Conservation (phyloP, 208 protist genomes). For the Blastocrithidia nonstop region DNA sequence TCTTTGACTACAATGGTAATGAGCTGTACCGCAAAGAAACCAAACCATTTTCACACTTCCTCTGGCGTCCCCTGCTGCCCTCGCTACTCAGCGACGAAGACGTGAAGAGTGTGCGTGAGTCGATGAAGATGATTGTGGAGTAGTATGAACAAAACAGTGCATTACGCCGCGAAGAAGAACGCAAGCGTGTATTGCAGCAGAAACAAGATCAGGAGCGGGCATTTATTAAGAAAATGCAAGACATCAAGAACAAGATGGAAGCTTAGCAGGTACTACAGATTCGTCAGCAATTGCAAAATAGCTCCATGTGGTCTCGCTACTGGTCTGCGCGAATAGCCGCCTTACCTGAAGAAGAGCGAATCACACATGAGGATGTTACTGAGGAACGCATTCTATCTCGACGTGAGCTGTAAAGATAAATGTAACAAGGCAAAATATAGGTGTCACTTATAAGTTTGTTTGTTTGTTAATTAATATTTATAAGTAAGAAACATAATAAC, state of each 20-base stretch:
- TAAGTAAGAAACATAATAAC: no score
- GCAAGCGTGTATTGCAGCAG: conserved; percentile 19
- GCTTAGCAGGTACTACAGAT: conserved; percentile 29
- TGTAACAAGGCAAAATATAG: no score
- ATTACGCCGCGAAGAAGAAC: conserved; percentile 18
- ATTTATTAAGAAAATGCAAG: conserved; percentile 65
- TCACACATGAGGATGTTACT: conserved; percentile 51
- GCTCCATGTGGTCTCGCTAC: conserved; percentile 49
- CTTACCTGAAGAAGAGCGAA: conserved; percentile 45
- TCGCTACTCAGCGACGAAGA: conserved; percentile 40
- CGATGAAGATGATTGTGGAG: conserved; percentile 35
- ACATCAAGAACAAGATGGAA: conserved; percentile 25
- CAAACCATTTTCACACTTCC: conserved; percentile 67
- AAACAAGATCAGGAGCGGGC: conserved; percentile 42
- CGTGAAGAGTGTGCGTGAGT: conserved; percentile 26
- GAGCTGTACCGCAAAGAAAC: conserved; percentile 46
- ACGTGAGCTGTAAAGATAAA: no score
- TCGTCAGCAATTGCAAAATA: conserved; percentile 38
- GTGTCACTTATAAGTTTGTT: no score
- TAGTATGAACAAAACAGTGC: conserved; percentile 43
- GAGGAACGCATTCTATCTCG: conserved; percentile 52
- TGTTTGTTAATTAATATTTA: no score
- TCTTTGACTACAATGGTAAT: conserved; percentile 67
- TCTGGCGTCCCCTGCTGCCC: conserved; percentile 76
- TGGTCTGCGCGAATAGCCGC: conserved; percentile 49